Percentiles rank a stretch among this genome's conserved stretches.
Evolutionary conservation across 305 asterid genomes (phyloP).

Genomic region (Ajuga reptans): DNA sequence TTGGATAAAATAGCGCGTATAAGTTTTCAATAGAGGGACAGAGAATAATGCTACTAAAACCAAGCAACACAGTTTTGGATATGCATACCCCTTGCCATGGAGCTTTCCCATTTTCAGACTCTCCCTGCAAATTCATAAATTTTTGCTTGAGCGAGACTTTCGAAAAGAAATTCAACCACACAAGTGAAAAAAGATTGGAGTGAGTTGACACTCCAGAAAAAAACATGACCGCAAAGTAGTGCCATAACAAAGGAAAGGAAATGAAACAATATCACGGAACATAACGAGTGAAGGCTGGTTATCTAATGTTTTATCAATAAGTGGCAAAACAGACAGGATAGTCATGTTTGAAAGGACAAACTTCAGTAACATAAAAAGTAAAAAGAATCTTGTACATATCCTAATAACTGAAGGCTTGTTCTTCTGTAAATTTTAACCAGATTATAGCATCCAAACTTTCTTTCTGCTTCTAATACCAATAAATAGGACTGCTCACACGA

Average conservation of each 20-base stretch:
- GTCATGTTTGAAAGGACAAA: neutral
- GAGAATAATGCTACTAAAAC: neutral
- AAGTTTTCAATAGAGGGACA: neutral
- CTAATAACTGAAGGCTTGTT: neutral
- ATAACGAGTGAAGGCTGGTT: neutral
- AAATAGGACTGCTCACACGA: neutral
- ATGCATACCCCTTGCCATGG: conserved; percentile 95
- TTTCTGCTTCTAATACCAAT: neutral
- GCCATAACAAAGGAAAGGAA: neutral
- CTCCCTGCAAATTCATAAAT: conserved; percentile 46
- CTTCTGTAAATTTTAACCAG: neutral
- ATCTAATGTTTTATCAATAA: neutral
- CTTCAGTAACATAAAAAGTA: neutral
- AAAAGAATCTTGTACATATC: neutral
- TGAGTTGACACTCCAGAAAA: neutral
- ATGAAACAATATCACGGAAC: neutral
- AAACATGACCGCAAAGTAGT: neutral
- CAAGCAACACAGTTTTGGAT: conserved; percentile 12
- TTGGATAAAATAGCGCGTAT: neutral
- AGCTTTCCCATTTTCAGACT: conserved; percentile 63
- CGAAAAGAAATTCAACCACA: conserved; percentile 1
- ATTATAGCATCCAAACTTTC: neutral
- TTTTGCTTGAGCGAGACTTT: conserved; percentile 11
- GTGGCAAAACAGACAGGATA: neutral
- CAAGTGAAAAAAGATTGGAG: neutral